Evolutionary conservation across 1,139 yeast genomes (phyloP), one percentile per base, ranked within the genome.

Genomic region (Debaryomyces subglobosus): DNA sequence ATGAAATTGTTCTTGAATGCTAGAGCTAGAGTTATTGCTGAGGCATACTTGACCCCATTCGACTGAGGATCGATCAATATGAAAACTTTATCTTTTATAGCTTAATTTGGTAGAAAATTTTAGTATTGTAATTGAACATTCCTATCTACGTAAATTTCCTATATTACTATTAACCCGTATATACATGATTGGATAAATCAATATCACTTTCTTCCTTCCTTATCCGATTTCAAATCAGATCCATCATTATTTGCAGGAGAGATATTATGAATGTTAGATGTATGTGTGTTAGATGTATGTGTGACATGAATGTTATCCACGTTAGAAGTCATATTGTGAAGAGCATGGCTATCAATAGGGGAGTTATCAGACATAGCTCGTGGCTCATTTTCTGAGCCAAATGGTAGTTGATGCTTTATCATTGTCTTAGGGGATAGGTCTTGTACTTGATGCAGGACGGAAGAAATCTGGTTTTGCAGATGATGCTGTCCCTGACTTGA

Each of bases 1-100:
- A 95, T 94, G 96, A 95, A 95, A 71, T 79, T 94, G 66, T 95
- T 94, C 67, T 81, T 95, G 68, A 94, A 94, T 65, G 97, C 99
- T 24, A 82, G 99, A 64, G 99, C 99, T 16, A 86, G 99, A 75
- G 95, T 90, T 53, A 95, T 92, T 46, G 99, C 99, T 20, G 99
- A 95, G 69, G 94, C 96, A 10, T 92, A 90, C 66, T 77, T 92
- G 60, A 85, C 88, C 38, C 86, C 86, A 25, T 85, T 85, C 60
- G 90, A 85, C 67, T 85, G 65, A 40, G 23, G 15, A 6, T 15
- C 15, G 18, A 23, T 27, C 40, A 23, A 15, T 25, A 21, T 24
- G 29, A 36, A 30, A 16, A 33, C 13, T n/a, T 16, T 39, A 13
- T 39, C 24, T 24, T 40, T 27, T 29, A 40, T 40, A 38, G 29